Evolutionary conservation across 768 basidiomycete species (phyloP), one percentile per base, ranked within the genome.

Genomic region (Tulasnella sp.): DNA sequence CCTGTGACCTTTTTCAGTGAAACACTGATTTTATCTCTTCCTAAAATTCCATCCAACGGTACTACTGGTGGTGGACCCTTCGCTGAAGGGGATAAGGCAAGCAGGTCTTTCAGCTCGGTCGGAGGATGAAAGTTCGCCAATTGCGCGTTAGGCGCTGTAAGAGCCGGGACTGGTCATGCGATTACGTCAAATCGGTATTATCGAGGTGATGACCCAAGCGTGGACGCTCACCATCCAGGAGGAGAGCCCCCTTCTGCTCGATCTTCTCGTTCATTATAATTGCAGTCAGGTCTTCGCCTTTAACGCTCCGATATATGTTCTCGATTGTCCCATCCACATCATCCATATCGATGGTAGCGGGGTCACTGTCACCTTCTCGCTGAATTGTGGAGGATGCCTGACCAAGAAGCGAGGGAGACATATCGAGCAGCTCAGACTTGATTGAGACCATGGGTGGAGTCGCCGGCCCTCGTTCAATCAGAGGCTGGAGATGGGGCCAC

Each of bases 1-100:
- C 84, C 84, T 65, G 79, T 82, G 15, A 74, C 76, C 63, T 79
- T 79, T 66, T 74, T 78, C 63, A 85, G 63, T 15, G 56, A 34
- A 75, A 78, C 24, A 62, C 64, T 49, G 68, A 65, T 7, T 19
- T 41, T n/a, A 25, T 31, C 22, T 21, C 15, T 10, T 17, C 50
- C 41, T 24, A 8, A 56, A 17, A 30, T 19, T 9, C 50, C 17
- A 34, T 62, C 42, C 34, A n/a, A 46, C 15, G 27, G 21, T 3
- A 11, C 25, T 56, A 24, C 41, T 55, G 44, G 25, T 30, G 21
- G 41, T 43, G n/a, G 52, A 24, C 38, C 7, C 48, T 25, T 15
- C 12, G 27, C 22, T 17, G 21, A 58, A 4, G 61, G 31, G 29
- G 72, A 66, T 29, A 70, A 31, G 1, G 52, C 52, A 19, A 53